Evolutionary conservation across 768 basidiomycete genomes (phyloP).

Genomic region (Leccinellum luteum): DNA sequence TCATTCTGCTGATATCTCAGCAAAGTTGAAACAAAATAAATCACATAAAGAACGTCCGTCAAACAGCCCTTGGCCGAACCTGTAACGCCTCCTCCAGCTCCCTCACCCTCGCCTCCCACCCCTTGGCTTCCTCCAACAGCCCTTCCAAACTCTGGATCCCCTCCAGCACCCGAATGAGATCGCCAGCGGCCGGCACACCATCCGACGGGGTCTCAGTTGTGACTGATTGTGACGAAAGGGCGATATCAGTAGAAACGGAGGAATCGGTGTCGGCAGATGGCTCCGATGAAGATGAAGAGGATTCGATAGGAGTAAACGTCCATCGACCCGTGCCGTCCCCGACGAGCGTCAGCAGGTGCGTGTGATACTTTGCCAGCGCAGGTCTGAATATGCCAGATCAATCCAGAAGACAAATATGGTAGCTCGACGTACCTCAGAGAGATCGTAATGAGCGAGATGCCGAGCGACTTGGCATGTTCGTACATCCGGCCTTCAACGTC

Average conservation of each 20-base stretch:
- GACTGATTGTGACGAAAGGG: neutral
- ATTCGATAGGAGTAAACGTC: too few species aligned
- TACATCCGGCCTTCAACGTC: conserved; percentile 98
- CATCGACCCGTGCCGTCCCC: too few species aligned
- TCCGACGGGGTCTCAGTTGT: neutral
- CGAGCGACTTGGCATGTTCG: conserved; percentile 83
- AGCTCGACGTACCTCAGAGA: conserved; percentile 62
- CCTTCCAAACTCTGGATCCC: conserved; percentile 27
- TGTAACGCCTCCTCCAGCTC: conserved; percentile 27
- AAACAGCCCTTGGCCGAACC: conserved; percentile 4
- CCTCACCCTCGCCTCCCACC: conserved; percentile 27
- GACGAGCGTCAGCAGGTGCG: conserved; percentile 35
- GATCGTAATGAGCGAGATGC: conserved; percentile 91
- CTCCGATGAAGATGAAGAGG: neutral
- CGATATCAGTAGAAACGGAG: neutral
- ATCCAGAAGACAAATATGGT: neutral
- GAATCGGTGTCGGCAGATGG: neutral
- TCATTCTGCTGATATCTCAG: too few species aligned
- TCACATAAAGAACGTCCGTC: too few species aligned
- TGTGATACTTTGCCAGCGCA: conserved; percentile 86
- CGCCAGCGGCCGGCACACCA: conserved; percentile 3
- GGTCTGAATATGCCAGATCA: conserved; percentile 43
- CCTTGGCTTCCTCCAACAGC: conserved; percentile 21
- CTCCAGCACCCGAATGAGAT: conserved; percentile 26
- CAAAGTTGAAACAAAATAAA: too few species aligned